Base-by-base conservation (phyloP, 331 rosid genomes). In the Arachis monticola region DNA sequence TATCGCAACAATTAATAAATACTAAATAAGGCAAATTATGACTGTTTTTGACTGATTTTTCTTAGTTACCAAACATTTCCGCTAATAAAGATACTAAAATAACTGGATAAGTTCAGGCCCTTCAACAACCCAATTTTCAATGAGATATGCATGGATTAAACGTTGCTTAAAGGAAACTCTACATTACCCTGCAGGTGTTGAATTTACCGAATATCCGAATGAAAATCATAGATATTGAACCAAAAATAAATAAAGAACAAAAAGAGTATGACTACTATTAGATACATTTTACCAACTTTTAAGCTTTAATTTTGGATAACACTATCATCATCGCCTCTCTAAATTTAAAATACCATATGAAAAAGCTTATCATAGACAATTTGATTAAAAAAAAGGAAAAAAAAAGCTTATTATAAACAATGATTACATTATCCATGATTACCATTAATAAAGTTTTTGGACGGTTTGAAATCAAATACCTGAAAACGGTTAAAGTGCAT, bases 401-500 rank as follows among this genome's bases (percentile, higher is more conserved):
- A 17, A 17, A 69, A 44, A 45, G 30, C 12, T 4, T n/a, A 62
- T 38, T n/a, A 50, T 52, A 31, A 69, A 53, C 68, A 80, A 61
- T n/a, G 64, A 68, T 47, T 55, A 30, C 35, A 4, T n/a, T 17
- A 31, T 45, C 56, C 22, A 45, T 46, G 14, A 45, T 38, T 10
- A 44, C 38, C 0, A 67, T 50, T 31, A 22, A 60, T 10, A 63
- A 70, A n/a, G 69, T 63, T 64, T 52, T 64, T 52, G 56, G 63
- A 12, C 60, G 45, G 78, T 70, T 81, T 70, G 74, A 56, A 51
- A 64, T 55, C 60, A 17, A 61, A 40, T 46, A 77, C 56, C 76
- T 2, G 62, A 78, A 47, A 77, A 67, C 73, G 64, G 76, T 82
- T 77, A 77, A 77, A 77, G 82, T 41, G 69, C 70, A n/a, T 44